Percentiles rank a stretch among this genome's conserved stretches.
Evolutionary conservation across 1,284 basidiomycete genomes (phyloP).

Genomic region (Apiotrichum sp.): DNA sequence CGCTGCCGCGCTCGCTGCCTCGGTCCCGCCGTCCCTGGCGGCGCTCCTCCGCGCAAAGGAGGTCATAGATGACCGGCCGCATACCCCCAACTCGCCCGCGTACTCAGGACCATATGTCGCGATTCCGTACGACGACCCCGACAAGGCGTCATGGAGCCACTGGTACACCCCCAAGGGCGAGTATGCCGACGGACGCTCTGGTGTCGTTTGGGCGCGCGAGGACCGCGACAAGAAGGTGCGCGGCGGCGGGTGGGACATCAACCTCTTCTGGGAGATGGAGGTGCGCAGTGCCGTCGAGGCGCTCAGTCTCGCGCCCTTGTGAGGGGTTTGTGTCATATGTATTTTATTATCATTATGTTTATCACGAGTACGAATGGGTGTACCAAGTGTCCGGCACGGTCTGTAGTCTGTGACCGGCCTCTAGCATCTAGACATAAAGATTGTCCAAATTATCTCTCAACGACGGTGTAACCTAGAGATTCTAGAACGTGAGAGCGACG

Average conservation of each 20-base stretch:
- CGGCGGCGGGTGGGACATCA: conserved; percentile 73
- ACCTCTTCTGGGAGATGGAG: conserved; percentile 81
- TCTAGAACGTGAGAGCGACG: too few species aligned
- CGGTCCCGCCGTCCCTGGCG: conserved; percentile 22
- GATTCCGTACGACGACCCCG: conserved; percentile 38
- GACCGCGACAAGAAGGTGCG: conserved; percentile 73
- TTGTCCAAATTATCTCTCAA: too few species aligned
- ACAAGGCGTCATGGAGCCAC: conserved; percentile 16
- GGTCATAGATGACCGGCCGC: conserved; percentile 8
- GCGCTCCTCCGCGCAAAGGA: conserved; percentile 11
- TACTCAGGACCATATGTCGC: conserved; percentile 44
- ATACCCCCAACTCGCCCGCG: conserved; percentile 32
- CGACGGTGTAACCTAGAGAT: too few species aligned
- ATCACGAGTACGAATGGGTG: too few species aligned
- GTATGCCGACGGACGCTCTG: conserved; percentile 49
- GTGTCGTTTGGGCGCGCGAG: conserved; percentile 59
- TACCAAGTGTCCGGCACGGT: too few species aligned
- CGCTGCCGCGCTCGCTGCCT: conserved; percentile 24
- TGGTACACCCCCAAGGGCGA: conserved; percentile 31
- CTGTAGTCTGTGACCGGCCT: too few species aligned
- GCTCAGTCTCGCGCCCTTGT: conserved; percentile 48
- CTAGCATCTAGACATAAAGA: too few species aligned
- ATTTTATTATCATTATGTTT: background rate
- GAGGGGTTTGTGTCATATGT: background rate
- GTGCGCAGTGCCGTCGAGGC: conserved; percentile 69